Evolutionary conservation across 164 flowering plant genomes (phyloP).

Genomic region (Aristolochia contorta): DNA sequence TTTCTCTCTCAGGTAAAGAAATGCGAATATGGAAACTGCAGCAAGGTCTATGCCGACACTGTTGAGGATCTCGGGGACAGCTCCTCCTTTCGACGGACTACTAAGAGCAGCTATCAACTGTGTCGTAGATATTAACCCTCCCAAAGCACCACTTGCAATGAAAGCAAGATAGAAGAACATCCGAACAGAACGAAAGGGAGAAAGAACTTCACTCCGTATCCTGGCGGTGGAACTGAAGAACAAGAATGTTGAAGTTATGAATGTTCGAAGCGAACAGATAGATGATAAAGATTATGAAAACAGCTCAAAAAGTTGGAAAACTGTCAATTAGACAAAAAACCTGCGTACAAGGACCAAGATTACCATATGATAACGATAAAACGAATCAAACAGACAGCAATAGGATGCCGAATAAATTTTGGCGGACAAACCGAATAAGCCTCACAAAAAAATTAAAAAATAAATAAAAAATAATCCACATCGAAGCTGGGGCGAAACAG

Average conservation of each 20-base stretch:
- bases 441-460: no score
- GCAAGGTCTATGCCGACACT: slow-evolving; percentile 75
- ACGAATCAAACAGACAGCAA: background rate
- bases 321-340: background rate
- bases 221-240: slow-evolving; percentile 71
- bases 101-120: slow-evolving; percentile 56
- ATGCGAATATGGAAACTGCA: slow-evolving; percentile 69
- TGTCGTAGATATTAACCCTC: slow-evolving; percentile 73
- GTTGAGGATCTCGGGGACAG: slow-evolving; percentile 42
- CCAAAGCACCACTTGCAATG: slow-evolving; percentile 71
- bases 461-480: no score
- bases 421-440: no score
- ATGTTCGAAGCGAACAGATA: background rate
- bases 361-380: background rate
- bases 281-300: background rate
- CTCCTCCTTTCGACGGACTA: slow-evolving; percentile 45
- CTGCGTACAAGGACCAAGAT: no score
- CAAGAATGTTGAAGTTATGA: background rate
- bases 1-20: slow-evolving; percentile 62
- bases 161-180: slow-evolving; percentile 97
- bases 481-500: no score
- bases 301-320: background rate
- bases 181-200: slow-evolving; percentile 88
- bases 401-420: background rate
- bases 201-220: slow-evolving; percentile 86